Base-by-base conservation (phyloP, 2,329 filamentous ascomycete genomes). In the Mycosphaerelloides madeirae region DNA sequence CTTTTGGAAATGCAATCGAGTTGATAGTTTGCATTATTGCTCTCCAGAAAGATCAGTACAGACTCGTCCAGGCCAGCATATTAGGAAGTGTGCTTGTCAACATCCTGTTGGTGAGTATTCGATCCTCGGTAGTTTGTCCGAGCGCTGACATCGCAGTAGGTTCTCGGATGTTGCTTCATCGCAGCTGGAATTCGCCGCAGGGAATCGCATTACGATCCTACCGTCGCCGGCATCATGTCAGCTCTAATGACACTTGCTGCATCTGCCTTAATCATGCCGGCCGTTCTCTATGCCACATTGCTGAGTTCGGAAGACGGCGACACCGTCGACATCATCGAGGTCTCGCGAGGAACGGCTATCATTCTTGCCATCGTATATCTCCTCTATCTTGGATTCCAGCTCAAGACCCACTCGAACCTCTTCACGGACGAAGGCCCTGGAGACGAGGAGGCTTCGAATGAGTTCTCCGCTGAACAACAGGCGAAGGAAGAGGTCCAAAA, bases 31-130 rank as follows among this genome's bases (percentile, higher is more conserved):
- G 87, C 65, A 90, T 97, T 57, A 85, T 97, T 53, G 91, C 91
- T 13, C 77, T 97, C 40, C 80, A 76, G 54, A 81, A 91, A 57
- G 80, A 81, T 52, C 85, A 97, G 69, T 94, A 95, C 61, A 83
- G 91, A 58, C 89, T 97, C 50, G 91, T 97, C 11, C 93, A 97
- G 70, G 85, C 91, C n/a, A 95, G 87, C 50, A 96, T 97, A 87
- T 81, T 97, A 20, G 91, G 91, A 33, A 93, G 86, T 60, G 95
- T 97, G 55, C 75, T 97, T 22, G 96, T 91, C 55, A 97, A 97
- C 67, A 83, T 96, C 51, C 78, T 97, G 6, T 79, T 97, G n/a
- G 91, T 75, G 29, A 29, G 37, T 18, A 6, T 14, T 7, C 16
- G 6, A 14, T 29, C 22, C 31, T 4, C 16, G 12, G 3, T 8